Conservation (phyloP, 345 rosid genomes). For the Rhizophora apiculata region DNA sequence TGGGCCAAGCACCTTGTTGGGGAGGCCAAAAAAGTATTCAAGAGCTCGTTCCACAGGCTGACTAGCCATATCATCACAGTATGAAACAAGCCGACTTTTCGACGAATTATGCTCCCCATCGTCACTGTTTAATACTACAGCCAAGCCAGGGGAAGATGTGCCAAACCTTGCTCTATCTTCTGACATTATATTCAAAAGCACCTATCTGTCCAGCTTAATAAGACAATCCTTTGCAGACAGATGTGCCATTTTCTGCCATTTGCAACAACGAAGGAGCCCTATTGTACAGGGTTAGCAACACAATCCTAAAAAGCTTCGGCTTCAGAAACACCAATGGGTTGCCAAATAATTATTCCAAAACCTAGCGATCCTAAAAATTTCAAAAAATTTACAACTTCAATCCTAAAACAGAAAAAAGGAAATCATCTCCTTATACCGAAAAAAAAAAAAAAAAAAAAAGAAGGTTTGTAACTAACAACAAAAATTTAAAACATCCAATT, state of each 20-base stretch:
- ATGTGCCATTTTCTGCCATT: conserved; percentile 81
- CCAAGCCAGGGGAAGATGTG: conserved; percentile 85
- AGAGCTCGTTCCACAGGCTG: conserved; percentile 76
- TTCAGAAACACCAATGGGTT: too few relatives aligned
- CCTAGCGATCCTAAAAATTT: too few relatives aligned
- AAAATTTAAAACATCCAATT: too few relatives aligned
- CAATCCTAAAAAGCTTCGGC: too few relatives aligned
- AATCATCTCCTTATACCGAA: too few relatives aligned
- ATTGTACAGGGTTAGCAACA: neutral
- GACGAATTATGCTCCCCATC: conserved; percentile 52
- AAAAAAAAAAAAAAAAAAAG: too few relatives aligned
- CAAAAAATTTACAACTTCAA: too few relatives aligned
- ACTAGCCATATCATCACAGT: conserved; percentile 67
- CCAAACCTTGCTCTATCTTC: conserved; percentile 17
- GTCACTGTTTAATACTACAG: conserved; percentile 62
- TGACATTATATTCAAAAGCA: too few relatives aligned
- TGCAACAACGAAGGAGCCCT: conserved; percentile 20
- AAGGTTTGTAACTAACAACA: too few relatives aligned
- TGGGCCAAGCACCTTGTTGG: conserved; percentile 55
- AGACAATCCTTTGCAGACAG: conserved; percentile 4
- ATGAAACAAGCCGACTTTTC: conserved; percentile 61
- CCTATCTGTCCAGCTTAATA: too few relatives aligned
- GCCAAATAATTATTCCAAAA: too few relatives aligned
- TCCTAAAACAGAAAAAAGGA: too few relatives aligned
- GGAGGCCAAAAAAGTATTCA: conserved; percentile 66